A percentile compares a stretch with the other conserved stretches of the same genome.
phyloP scores from a whole-genome alignment of 2,329 filamentous ascomycete genomes.

The Penicillium sp. region DNA sequence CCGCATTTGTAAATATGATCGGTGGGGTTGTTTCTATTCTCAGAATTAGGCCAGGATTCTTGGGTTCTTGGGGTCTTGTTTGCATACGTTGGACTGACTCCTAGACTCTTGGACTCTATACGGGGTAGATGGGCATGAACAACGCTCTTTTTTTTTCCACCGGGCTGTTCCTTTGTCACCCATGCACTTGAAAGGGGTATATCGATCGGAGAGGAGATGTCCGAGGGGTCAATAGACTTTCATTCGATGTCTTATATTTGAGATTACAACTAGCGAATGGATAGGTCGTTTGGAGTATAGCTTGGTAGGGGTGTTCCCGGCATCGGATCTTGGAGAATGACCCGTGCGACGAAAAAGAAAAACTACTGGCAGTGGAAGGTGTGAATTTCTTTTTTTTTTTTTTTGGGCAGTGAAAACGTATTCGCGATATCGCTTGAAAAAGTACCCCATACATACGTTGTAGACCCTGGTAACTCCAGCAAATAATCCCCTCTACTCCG shows the following conservation, averaged over 20 bases:
- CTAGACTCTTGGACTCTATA: background rate
- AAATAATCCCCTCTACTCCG: background rate
- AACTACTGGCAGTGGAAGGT: background rate
- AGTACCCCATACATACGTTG: background rate
- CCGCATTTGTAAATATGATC: background rate
- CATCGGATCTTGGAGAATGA: background rate
- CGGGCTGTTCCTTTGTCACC: background rate
- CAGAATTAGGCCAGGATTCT: background rate
- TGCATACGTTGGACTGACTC: background rate
- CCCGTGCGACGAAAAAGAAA: background rate
- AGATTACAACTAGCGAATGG: background rate
- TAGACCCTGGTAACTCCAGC: background rate
- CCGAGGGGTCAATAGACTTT: background rate
- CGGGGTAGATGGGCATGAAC: background rate
- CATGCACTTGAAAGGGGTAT: background rate
- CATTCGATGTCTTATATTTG: background rate
- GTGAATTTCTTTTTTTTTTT: background rate
- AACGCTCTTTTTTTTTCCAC: background rate
- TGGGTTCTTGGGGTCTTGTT: background rate
- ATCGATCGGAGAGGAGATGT: background rate
- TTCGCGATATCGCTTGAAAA: background rate
- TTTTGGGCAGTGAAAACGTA: no score
- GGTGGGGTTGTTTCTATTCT: background rate
- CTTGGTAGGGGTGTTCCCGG: background rate
- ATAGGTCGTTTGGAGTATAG: background rate